Evolutionary conservation across 345 rosid genomes (phyloP), one percentile per base, ranked within the genome.

Genomic region (Aquilaria yunnanensis): DNA sequence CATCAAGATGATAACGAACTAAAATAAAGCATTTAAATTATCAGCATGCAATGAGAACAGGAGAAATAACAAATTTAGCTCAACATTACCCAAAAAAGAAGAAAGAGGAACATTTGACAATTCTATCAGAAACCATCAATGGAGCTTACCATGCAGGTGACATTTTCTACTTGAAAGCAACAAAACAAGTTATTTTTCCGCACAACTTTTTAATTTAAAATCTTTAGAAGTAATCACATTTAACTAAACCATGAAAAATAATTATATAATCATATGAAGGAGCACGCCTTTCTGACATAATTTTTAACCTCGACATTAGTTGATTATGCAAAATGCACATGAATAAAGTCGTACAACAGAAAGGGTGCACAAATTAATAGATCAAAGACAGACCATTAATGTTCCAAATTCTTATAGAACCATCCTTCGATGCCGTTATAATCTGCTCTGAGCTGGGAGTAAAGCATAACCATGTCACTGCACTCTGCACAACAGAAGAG

Each of bases 1-100:
- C 97, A 63, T 91, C 96, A 53, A 95, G 85, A 74, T 90, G 96
- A 67, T 91, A 95, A 14, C 93, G 96, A 41, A 95, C 99, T 91
- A 68, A 74, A 57, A 68, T 45, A 65, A 47, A 64, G 57, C 57
- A 67, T 3, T 34, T 46, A 70, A 57, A 60, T 61, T 32, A 46
- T 70, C 54, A 73, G 73, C 12, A 60, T 33, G 16, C n/a, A 41
- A 61, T 60, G 51, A 56, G 29, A 54, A 63, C 41, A 33, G 32
- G 41, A 53, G 32, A 46, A 14, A 43, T 4, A 45, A 29, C 3
- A 2, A 34, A 54, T 30, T 10, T 45, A 43, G 63, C 41, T 47
- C 50, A 54, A 6, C 67, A 52, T 37, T 37, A 16, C 23, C 23
- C 23, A 16, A 16, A 47, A 47, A 12, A 47, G 50, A 50, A 12